Base-by-base conservation (phyloP, 2,329 filamentous ascomycete species). In the Clarireedia paspali region DNA sequence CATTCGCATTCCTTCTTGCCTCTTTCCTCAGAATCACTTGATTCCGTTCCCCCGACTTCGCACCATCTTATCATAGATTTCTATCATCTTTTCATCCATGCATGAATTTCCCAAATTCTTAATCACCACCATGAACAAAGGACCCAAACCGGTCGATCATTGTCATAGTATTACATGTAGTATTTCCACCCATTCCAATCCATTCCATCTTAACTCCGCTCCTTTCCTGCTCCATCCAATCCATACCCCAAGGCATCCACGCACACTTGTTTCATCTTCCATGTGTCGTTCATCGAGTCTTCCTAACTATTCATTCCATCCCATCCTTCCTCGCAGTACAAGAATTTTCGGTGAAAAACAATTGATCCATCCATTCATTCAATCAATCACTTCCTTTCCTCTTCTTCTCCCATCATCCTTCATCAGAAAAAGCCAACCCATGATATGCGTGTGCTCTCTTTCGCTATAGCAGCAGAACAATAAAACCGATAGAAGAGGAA, bases 111-210 rank as follows among this genome's bases (percentile, higher is more conserved):
- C 40, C 50, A 38, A 47, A 50, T 39, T 44, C 40, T 39, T 36
- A 39, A 14, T 54, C 52, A 54, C 44, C 52, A 14, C 52, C 20
- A 49, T 48, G 50, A 54, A 57, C 60, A 62, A 62, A 49, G 60
- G 59, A 61, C 60, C 57, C 54, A 56, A 60, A 49, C 36, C 54
- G 60, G 60, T 58, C 60, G 60, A 51, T 57, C 60, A 52, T 56
- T 58, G 57, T 42, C 40, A 42, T 23, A 54, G 48, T 34, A 34
- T 55, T 53, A 56, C 46, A 57, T 48, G 17, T 47, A 44, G 20
- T 20, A 27, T 24, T 53, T n/a, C 44, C 51, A 20, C 36, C 52
- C 56, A 60, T 50, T 53, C 48, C 51, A 42, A n/a, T 17, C 20
- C 39, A 50, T 55, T 34, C 50, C 15, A 40, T 23, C 27, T 23